A percentile compares a stretch with the other conserved stretches of the same genome.
Conservation (phyloP, 148 eudicot genomes). For the Rhododendron ferrugineum region DNA sequence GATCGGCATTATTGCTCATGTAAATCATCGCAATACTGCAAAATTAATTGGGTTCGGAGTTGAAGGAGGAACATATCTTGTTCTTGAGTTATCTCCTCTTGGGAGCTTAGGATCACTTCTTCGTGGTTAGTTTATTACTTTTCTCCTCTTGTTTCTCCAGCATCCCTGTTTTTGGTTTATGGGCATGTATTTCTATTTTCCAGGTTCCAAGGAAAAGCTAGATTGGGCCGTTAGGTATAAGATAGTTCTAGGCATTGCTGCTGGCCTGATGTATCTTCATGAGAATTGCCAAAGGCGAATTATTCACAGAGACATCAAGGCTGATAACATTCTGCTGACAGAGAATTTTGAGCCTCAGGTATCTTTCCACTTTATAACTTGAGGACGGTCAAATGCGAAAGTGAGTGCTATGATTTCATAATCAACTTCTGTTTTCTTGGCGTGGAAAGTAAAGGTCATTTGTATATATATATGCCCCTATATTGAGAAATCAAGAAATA, state of each 20-base stretch:
- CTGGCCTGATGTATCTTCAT: conserved; percentile 80
- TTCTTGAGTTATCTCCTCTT: conserved; percentile 63
- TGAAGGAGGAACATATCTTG: conserved; percentile 62
- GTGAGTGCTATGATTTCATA: not conserved
- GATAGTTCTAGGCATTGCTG: conserved; percentile 71
- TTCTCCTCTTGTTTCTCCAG: not conserved
- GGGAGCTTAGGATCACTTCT: conserved; percentile 78
- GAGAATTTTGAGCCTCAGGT: conserved; percentile 86
- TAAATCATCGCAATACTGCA: conserved; percentile 78
- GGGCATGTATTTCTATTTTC: not conserved
- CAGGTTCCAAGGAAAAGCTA: conserved; percentile 52
- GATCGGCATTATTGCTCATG: conserved; percentile 80
- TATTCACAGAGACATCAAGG: conserved; percentile 92
- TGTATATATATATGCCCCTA: too few species aligned
- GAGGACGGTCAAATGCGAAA: conserved; percentile 2
- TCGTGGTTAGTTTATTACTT: conserved; percentile 36
- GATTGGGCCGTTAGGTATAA: conserved; percentile 64
- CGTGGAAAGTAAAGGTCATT: too few species aligned
- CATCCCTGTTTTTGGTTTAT: conserved; percentile 1
- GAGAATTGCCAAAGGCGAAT: conserved; percentile 78
- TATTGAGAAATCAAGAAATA: too few species aligned
- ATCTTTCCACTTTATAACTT: conserved; percentile 13
- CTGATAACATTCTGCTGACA: conserved; percentile 76
- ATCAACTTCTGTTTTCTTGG: not conserved
- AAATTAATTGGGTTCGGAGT: conserved; percentile 77